Conservation (phyloP, 1,139 yeast species). For the Yamadazyma taylorii region DNA sequence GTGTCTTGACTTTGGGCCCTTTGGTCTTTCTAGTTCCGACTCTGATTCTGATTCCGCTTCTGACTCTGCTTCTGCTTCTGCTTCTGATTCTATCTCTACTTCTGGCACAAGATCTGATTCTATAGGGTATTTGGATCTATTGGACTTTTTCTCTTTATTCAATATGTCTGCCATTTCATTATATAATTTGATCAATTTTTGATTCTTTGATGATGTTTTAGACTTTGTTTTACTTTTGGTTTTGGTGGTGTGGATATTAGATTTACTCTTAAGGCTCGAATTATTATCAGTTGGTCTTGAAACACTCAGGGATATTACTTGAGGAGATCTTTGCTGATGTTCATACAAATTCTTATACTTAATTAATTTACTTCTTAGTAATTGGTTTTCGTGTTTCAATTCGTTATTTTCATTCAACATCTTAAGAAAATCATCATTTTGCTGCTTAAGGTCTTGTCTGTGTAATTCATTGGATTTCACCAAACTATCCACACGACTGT, state of each 20-base stretch:
- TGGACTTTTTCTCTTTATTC: conserved; percentile 12
- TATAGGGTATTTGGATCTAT: not conserved
- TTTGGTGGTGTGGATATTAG: too few species aligned
- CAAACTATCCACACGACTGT: conserved; percentile 24
- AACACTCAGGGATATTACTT: too few species aligned
- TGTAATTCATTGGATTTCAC: conserved; percentile 21
- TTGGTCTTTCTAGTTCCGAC: not conserved
- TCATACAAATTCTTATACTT: conserved; percentile 36
- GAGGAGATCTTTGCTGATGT: conserved; percentile 5
- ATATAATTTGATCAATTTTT: conserved; percentile 13
- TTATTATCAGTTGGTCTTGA: too few species aligned
- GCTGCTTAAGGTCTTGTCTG: conserved; percentile 16
- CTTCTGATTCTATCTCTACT: not conserved
- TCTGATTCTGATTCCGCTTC: conserved; percentile 2
- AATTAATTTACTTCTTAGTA: conserved; percentile 33
- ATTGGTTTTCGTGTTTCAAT: conserved; percentile 27
- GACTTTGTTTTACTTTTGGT: not conserved
- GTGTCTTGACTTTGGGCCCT: not conserved
- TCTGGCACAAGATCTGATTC: not conserved
- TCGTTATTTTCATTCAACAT: conserved; percentile 19
- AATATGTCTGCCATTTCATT: conserved; percentile 19
- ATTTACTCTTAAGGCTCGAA: too few species aligned
- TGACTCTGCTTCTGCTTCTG: conserved; percentile 1
- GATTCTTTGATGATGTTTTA: not conserved
- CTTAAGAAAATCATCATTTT: conserved; percentile 19